Evolutionary conservation across 768 basidiomycete genomes (phyloP).

Genomic region (Coprinopsis strossmayeri): DNA sequence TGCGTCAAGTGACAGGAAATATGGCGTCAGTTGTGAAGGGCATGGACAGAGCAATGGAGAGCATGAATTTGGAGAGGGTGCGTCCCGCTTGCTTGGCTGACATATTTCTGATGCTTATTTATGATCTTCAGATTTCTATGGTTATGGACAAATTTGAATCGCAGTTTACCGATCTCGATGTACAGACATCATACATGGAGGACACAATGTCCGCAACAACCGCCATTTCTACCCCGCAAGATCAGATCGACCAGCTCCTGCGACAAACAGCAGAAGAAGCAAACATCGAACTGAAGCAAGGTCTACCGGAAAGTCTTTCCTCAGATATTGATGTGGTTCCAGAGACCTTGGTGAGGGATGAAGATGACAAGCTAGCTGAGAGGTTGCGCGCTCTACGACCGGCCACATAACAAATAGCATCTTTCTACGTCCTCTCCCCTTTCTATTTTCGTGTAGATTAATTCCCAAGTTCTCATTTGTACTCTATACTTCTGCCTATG

Average conservation of each 20-base stretch:
- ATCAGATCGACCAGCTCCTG: constrained; percentile 91
- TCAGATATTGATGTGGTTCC: constrained; percentile 54
- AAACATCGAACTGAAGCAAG: constrained; percentile 91
- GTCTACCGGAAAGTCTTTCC: constrained; percentile 44
- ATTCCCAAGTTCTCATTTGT: too few species aligned
- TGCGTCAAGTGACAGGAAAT: constrained; percentile 92
- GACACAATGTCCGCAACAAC: constrained; percentile 92
- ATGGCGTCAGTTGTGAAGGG: constrained; percentile 96
- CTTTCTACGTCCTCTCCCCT: not conserved
- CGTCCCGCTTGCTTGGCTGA: constrained; percentile 20
- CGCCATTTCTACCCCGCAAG: constrained; percentile 90
- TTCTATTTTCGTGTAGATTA: not conserved
- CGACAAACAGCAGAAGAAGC: constrained; percentile 96
- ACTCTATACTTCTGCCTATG: too few species aligned
- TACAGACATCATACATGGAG: constrained; percentile 98
- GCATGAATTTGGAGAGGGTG: constrained; percentile 96
- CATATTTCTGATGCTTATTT: not conserved
- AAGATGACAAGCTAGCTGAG: constrained; percentile 78
- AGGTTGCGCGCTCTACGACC: constrained; percentile 85
- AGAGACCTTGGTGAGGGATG: constrained; percentile 57
- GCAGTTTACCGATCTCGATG: constrained; percentile 95
- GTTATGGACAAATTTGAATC: constrained; percentile 99
- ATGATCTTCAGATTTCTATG: constrained; percentile 69
- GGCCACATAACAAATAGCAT: constrained; percentile 52
- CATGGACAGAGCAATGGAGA: constrained; percentile 99